Evolutionary conservation across 768 basidiomycete genomes (phyloP).

Genomic region (Leccinum imitatum): DNA sequence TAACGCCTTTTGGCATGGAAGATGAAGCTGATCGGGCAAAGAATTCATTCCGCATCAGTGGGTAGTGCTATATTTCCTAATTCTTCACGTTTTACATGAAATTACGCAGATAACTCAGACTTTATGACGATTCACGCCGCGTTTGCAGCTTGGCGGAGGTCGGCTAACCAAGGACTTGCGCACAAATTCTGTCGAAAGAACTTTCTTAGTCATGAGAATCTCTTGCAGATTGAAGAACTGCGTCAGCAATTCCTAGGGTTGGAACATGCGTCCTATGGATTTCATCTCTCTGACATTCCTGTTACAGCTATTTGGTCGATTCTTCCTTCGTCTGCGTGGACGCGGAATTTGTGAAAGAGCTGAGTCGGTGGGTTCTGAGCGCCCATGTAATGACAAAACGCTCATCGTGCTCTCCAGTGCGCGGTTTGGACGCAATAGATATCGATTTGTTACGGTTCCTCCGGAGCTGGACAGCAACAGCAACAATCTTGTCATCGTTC

Average conservation of each 20-base stretch:
- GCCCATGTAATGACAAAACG: not conserved
- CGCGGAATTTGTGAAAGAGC: slow-evolving; percentile 59
- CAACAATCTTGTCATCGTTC: slow-evolving; percentile 60
- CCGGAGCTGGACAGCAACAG: slow-evolving; percentile 69
- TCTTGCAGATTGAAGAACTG: slow-evolving; percentile 95
- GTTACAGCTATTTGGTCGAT: slow-evolving; percentile 77
- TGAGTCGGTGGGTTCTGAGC: slow-evolving; percentile 52
- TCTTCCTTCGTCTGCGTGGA: slow-evolving; percentile 80
- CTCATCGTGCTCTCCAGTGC: slow-evolving; percentile 45
- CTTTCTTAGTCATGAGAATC: slow-evolving; percentile 86
- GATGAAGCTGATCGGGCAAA: slow-evolving; percentile 85
- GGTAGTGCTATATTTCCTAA: slow-evolving; percentile 22
- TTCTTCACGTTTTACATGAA: slow-evolving; percentile 2
- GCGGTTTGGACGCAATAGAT: slow-evolving; percentile 70
- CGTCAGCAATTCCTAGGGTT: slow-evolving; percentile 86
- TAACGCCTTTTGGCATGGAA: slow-evolving; percentile 86
- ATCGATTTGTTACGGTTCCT: slow-evolving; percentile 77
- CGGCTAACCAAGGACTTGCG: slow-evolving; percentile 56
- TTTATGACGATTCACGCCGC: slow-evolving; percentile 93
- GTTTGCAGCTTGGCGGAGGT: slow-evolving; percentile 83
- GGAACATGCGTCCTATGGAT: slow-evolving; percentile 11
- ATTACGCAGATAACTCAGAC: slow-evolving; percentile 78
- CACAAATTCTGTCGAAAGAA: slow-evolving; percentile 78
- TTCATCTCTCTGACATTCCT: slow-evolving; percentile 4
- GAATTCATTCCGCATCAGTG: slow-evolving; percentile 72